Evolutionary conservation across 441 rosid genomes (phyloP).

Genomic region (Geranium incanum): DNA sequence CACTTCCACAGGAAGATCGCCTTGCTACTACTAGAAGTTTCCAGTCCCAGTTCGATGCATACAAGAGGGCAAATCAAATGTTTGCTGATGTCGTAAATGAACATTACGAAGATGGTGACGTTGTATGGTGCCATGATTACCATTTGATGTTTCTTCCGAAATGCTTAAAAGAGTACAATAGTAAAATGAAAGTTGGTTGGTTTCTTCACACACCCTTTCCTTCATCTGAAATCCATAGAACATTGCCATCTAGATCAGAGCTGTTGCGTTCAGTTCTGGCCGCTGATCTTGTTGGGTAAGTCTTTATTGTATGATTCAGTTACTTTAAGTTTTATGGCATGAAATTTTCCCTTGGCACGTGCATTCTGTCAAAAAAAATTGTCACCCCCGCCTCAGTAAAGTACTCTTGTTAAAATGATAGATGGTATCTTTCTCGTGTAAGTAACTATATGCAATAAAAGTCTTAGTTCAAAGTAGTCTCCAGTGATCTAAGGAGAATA

Average conservation of each 20-base stretch:
- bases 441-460: not conserved
- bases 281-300: constrained; percentile 97
- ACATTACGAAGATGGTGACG: constrained; percentile 96
- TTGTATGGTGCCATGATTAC: constrained; percentile 99
- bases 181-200: constrained; percentile 96
- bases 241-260: constrained; percentile 92
- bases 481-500: not conserved
- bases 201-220: constrained; percentile 99
- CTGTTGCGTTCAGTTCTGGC: constrained; percentile 91
- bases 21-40: constrained; percentile 96
- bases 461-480: not conserved
- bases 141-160: constrained; percentile 97
- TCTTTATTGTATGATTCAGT: constrained; percentile 15
- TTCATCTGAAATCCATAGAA: constrained; percentile 98
- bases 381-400: not conserved
- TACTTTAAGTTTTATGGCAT: not conserved
- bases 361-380: not conserved
- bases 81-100: constrained; percentile 87
- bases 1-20: constrained; percentile 98
- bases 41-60: constrained; percentile 93
- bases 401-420: not conserved
- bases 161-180: constrained; percentile 76
- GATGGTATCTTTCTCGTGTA: not conserved
- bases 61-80: constrained; percentile 96
- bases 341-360: not conserved